These are phyloP conservation scores for Apiosordaria backusii DNA, from an alignment of 495 filamentous ascomycete species.

Conservation along the genomic window DNA sequence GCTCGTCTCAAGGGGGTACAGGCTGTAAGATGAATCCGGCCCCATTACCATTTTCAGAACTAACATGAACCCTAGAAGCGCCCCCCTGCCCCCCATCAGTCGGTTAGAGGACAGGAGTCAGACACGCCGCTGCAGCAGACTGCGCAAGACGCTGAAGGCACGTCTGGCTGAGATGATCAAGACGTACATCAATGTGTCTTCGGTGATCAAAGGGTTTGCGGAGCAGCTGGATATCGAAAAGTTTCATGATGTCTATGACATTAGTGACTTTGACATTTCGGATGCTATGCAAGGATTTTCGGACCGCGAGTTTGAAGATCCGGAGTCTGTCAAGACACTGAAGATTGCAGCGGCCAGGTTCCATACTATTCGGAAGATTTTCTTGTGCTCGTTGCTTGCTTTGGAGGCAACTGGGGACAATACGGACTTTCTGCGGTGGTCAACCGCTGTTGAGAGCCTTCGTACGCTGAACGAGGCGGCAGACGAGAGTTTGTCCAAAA, in stretches of 20 bases:
- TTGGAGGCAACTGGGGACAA: slow-evolving; percentile 81
- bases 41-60: slow-evolving; percentile 16
- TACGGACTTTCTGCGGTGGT: slow-evolving; percentile 76
- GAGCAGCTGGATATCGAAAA: slow-evolving; percentile 78
- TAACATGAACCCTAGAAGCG: slow-evolving; percentile 61
- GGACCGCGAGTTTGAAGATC: slow-evolving; percentile 63
- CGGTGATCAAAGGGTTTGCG: slow-evolving; percentile 64
- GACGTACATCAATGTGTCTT: slow-evolving; percentile 63
- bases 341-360: slow-evolving; percentile 76
- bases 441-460: slow-evolving; percentile 72
- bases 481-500: slow-evolving; percentile 48
- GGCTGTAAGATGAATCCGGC: slow-evolving; percentile 58
- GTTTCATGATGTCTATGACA: slow-evolving; percentile 89
- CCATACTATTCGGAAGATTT: slow-evolving; percentile 73
- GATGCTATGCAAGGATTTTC: slow-evolving; percentile 60
- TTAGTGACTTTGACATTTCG: slow-evolving; percentile 70
- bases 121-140: slow-evolving; percentile 68
- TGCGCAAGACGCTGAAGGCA: slow-evolving; percentile 69
- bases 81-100: slow-evolving; percentile 78
- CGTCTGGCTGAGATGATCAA: slow-evolving; percentile 66
- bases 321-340: slow-evolving; percentile 73
- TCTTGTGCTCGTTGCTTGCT: slow-evolving; percentile 81
- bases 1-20: slow-evolving; percentile 88
- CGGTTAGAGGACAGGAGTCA: slow-evolving; percentile 76
- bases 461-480: slow-evolving; percentile 57